These are phyloP conservation scores for Coix lacrymajobi DNA, from an alignment of 176 grass and related monocot genomes.

Conservation along the genomic window DNA sequence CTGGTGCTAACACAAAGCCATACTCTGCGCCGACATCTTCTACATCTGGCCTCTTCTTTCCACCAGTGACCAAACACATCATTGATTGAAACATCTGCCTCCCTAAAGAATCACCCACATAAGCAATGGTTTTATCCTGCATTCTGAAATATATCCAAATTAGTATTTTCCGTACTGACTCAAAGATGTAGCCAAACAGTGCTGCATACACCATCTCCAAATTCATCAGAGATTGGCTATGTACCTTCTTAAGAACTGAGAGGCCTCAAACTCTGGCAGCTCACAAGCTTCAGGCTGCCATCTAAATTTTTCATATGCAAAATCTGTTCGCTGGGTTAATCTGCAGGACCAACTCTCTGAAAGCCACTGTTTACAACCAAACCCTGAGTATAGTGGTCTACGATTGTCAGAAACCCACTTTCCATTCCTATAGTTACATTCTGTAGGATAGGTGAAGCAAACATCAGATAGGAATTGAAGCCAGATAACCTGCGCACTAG, in stretches of 20 bases:
- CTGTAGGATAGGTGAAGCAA: conserved; percentile 36
- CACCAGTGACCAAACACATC: conserved; percentile 88
- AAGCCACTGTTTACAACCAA: conserved; percentile 79
- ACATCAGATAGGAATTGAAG: conserved; percentile 19
- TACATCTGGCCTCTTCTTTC: conserved; percentile 44
- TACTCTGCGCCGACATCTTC: conserved; percentile 59
- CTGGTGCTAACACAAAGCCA: conserved; percentile 45
- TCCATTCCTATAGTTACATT: conserved; percentile 72
- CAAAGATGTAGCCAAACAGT: background rate
- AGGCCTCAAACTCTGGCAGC: conserved; percentile 62
- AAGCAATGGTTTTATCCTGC: conserved; percentile 90
- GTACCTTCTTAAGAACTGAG: conserved; percentile 76
- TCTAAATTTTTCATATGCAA: conserved; percentile 82
- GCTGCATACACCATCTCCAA: conserved; percentile 16
- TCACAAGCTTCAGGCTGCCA: conserved; percentile 80
- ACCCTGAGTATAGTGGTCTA: conserved; percentile 78
- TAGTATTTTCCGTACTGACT: conserved; percentile 3
- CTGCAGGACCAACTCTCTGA: conserved; percentile 85
- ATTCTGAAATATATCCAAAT: conserved; percentile 70
- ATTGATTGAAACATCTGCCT: conserved; percentile 93
- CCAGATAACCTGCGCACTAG: background rate
- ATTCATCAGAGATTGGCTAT: conserved; percentile 27
- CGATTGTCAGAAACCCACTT: conserved; percentile 67
- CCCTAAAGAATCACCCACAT: conserved; percentile 89
- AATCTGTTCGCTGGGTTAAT: conserved; percentile 71